Evolutionary conservation across 768 basidiomycete genomes (phyloP).

Genomic region (Mycena rebaudengoi): DNA sequence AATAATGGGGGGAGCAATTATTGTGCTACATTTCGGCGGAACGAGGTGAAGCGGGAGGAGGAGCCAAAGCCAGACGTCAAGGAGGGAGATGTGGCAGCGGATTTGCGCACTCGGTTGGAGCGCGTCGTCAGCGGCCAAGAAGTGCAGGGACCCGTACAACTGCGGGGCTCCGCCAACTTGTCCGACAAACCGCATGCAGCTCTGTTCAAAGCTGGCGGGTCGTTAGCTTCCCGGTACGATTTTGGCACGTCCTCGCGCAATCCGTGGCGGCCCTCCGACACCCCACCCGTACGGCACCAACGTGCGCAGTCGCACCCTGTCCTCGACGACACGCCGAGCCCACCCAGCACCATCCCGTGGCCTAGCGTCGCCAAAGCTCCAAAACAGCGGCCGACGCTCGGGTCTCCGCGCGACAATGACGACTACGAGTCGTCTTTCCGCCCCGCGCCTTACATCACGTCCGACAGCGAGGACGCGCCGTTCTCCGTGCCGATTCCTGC

Average conservation of each 20-base stretch:
- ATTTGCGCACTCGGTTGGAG: conserved; percentile 74
- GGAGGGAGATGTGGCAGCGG: conserved; percentile 58
- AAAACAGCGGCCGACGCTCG: conserved; percentile 37
- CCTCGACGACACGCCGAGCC: conserved; percentile 31
- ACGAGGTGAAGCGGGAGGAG: neutral
- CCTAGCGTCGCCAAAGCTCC: conserved; percentile 26
- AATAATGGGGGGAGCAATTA: conserved; percentile 87
- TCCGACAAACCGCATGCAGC: conserved; percentile 17
- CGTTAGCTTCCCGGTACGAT: conserved; percentile 66
- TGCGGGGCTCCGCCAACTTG: conserved; percentile 12
- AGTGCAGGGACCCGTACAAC: conserved; percentile 31
- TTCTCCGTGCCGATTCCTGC: conserved; percentile 33
- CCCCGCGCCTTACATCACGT: conserved; percentile 23
- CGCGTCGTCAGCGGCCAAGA: conserved; percentile 57
- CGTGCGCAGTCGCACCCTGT: conserved; percentile 61
- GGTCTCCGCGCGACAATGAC: conserved; percentile 60
- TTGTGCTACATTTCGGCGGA: conserved; percentile 68
- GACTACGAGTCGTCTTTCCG: conserved; percentile 42
- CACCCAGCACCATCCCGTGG: conserved; percentile 53
- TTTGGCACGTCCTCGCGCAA: conserved; percentile 59
- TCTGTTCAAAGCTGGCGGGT: conserved; percentile 47
- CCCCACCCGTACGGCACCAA: conserved; percentile 33
- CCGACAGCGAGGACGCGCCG: conserved; percentile 40
- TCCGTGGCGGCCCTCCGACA: conserved; percentile 50
- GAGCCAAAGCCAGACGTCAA: conserved; percentile 32